Evolutionary conservation across 768 basidiomycete genomes (phyloP).

Genomic region (Thelephora ganbajun): DNA sequence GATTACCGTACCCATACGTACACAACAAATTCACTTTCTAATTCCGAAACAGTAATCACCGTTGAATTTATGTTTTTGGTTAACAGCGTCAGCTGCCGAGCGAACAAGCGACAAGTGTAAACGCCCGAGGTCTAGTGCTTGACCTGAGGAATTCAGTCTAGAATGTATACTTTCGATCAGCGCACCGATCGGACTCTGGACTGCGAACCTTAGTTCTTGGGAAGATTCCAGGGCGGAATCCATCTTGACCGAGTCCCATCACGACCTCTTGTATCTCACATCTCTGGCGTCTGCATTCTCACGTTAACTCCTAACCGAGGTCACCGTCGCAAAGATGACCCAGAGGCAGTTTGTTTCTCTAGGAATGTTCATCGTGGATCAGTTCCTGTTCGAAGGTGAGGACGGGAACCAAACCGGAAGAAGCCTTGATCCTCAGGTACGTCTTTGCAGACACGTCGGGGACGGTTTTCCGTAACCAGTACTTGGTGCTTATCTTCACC

Average conservation of each 20-base stretch:
- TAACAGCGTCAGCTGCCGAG: too few species aligned
- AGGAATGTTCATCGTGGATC: constrained; percentile 87
- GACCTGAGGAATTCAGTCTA: too few species aligned
- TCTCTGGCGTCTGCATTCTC: not conserved
- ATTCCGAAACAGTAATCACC: too few species aligned
- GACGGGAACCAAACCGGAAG: constrained; percentile 37
- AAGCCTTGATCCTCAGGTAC: constrained; percentile 35
- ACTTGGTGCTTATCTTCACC: not conserved
- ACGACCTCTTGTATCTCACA: not conserved
- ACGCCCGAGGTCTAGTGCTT: too few species aligned
- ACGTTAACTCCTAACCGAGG: not conserved
- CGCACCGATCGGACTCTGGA: not conserved
- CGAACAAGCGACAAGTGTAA: too few species aligned
- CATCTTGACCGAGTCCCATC: not conserved
- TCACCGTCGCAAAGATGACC: not conserved
- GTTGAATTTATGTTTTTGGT: too few species aligned
- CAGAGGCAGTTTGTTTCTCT: constrained; percentile 41
- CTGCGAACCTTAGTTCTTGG: not conserved
- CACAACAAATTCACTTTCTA: too few species aligned
- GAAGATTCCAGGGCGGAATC: not conserved
- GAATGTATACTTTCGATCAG: too few species aligned
- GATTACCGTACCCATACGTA: too few species aligned
- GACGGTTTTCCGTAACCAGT: not conserved
- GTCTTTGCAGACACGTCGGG: constrained; percentile 5
- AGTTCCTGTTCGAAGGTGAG: constrained; percentile 49